Evolutionary conservation across 495 filamentous ascomycete genomes (phyloP).

Genomic region (Talaromyces wortmannii): DNA sequence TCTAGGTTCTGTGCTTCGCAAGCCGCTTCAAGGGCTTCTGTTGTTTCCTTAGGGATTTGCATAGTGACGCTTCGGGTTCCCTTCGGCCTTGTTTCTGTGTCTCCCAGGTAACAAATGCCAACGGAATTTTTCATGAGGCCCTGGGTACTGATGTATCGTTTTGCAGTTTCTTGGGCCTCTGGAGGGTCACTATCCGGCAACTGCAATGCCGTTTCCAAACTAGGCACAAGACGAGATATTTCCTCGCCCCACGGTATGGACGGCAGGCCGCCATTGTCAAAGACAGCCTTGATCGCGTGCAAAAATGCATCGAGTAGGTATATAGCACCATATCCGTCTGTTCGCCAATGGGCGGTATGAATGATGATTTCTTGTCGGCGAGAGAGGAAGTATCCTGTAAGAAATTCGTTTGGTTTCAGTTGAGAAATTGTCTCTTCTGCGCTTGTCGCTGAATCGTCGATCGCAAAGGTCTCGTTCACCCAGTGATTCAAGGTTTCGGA

Average conservation of each 20-base stretch:
- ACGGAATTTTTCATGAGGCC: constrained; percentile 7
- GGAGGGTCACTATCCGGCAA: constrained; percentile 6
- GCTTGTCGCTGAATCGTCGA: constrained; percentile 2
- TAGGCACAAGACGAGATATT: constrained; percentile 13
- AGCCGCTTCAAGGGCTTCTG: constrained; percentile 6
- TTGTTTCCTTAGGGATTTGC: constrained; percentile 7
- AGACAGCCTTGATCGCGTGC: constrained; percentile 1
- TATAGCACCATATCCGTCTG: constrained; percentile 20
- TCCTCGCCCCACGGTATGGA: constrained; percentile 22
- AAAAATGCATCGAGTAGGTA: constrained; percentile 14
- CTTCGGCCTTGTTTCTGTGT: constrained; percentile 7
- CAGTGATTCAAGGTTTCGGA: constrained; percentile 13
- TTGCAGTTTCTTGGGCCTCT: constrained; percentile 5
- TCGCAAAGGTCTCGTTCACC: constrained; percentile 15
- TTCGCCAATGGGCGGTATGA: constrained; percentile 25
- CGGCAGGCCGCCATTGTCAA: background rate
- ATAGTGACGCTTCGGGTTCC: constrained; percentile 10
- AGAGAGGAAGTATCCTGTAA: constrained; percentile 13
- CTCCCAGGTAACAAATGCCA: constrained; percentile 13
- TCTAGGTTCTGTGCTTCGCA: constrained; percentile 9
- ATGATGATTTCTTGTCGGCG: constrained; percentile 11
- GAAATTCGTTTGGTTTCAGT: constrained; percentile 9
- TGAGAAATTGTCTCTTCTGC: constrained; percentile 14
- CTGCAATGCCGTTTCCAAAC: constrained; percentile 15
- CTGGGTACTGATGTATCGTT: constrained; percentile 8